Percentiles rank a stretch among this genome's conserved stretches.
Evolutionary conservation across 345 rosid species (phyloP).

Genomic region (Anacardium occidentale): DNA sequence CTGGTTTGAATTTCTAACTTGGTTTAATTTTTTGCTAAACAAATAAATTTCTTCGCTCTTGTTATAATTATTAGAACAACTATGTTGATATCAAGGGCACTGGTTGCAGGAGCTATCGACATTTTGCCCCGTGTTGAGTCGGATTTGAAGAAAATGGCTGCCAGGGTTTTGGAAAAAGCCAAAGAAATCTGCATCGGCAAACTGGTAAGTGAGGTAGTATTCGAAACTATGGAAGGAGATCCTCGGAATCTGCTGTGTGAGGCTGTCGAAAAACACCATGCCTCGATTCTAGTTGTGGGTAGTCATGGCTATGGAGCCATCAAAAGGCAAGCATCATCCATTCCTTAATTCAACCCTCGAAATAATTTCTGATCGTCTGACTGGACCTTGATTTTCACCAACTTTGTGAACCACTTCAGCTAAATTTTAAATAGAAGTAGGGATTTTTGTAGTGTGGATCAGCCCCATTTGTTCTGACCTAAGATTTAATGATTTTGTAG

Average conservation of each 20-base stretch:
- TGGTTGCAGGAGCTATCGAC: conserved; percentile 63
- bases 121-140: conserved; percentile 63
- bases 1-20: no score
- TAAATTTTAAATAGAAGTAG: no score
- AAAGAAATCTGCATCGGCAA: conserved; percentile 53
- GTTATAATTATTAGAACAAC: no score
- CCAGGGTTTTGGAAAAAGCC: conserved; percentile 62
- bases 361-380: not conserved
- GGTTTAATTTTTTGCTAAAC: no score
- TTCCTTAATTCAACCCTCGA: not conserved
- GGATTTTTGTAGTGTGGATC: no score
- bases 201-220: conserved; percentile 50
- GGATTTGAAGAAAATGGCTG: conserved; percentile 71
- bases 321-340: conserved; percentile 50
- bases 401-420: no score
- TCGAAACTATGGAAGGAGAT: conserved; percentile 84
- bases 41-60: no score
- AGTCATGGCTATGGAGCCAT: conserved; percentile 98
- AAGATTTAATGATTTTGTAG: conserved; percentile 35
- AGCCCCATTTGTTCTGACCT: not conserved
- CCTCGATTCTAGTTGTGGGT: conserved; percentile 85
- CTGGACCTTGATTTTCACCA: not conserved
- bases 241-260: conserved; percentile 88
- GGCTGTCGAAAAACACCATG: conserved; percentile 79
- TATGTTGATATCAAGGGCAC: not conserved